Evolutionary conservation across 371 early-diverging fungal species (phyloP).

Genomic region (Mortierella sp.): DNA sequence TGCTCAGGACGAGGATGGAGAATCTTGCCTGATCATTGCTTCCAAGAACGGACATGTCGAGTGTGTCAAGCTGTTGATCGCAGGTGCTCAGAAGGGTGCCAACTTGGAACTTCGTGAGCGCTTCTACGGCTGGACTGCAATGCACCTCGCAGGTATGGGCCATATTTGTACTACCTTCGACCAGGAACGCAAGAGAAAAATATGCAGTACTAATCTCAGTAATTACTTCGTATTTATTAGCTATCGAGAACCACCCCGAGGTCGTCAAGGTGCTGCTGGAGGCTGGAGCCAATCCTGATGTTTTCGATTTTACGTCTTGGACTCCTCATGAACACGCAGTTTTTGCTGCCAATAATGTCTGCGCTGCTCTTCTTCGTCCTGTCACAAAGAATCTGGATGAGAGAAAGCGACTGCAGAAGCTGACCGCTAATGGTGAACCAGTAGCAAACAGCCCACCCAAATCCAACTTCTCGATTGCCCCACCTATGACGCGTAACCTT

Average conservation of each 20-base stretch:
- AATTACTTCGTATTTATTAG: conserved; percentile 35
- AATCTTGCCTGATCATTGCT: conserved; percentile 74
- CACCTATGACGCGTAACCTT: conserved; percentile 17
- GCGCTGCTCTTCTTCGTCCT: conserved; percentile 68
- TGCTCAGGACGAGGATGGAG: conserved; percentile 75
- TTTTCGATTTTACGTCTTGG: conserved; percentile 70
- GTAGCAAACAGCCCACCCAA: conserved; percentile 24
- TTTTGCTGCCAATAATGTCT: conserved; percentile 70
- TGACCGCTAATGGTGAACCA: conserved; percentile 10
- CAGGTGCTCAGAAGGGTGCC: conserved; percentile 27
- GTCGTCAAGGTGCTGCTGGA: conserved; percentile 66
- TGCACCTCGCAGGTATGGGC: conserved; percentile 71
- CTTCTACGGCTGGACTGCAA: conserved; percentile 75
- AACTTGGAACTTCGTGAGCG: conserved; percentile 59
- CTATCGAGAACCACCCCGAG: conserved; percentile 71
- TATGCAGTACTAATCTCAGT: background rate
- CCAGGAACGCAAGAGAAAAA: background rate
- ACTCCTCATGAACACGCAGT: conserved; percentile 80
- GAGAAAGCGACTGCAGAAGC: conserved; percentile 27
- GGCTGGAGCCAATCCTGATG: conserved; percentile 69
- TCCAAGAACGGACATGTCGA: conserved; percentile 67
- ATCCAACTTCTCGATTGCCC: conserved; percentile 7
- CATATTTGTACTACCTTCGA: background rate
- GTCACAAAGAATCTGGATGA: conserved; percentile 35
- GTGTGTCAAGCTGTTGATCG: conserved; percentile 67